phyloP scores from a whole-genome alignment of 495 filamentous ascomycete species.

The Usnea hakonensis region DNA sequence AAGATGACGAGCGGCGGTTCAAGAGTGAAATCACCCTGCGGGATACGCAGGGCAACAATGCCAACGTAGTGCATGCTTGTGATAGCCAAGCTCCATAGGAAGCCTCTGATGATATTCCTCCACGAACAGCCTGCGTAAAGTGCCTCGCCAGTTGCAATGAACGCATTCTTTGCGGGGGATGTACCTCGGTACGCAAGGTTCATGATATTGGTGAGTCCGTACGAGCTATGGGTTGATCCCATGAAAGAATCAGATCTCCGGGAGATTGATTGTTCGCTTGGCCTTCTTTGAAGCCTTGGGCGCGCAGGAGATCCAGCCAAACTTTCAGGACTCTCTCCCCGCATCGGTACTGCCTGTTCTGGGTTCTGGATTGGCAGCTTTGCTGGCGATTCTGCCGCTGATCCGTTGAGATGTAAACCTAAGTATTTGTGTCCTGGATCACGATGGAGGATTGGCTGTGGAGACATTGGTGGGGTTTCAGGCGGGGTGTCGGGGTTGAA shows the following conservation, averaged over 20 bases:
- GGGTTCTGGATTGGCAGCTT: neutral
- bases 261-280: slow-evolving; percentile 16
- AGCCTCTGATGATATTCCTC: slow-evolving; percentile 23
- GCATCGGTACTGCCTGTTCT: neutral
- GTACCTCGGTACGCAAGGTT: slow-evolving; percentile 22
- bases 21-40: slow-evolving; percentile 19
- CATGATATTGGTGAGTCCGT: slow-evolving; percentile 20
- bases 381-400: neutral
- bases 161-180: slow-evolving; percentile 24
- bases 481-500: neutral
- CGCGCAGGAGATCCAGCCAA: neutral
- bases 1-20: slow-evolving; percentile 19
- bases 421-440: neutral
- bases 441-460: neutral
- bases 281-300: neutral
- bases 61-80: slow-evolving; percentile 28
- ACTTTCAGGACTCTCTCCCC: neutral
- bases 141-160: slow-evolving; percentile 24
- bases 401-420: neutral
- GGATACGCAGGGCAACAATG: slow-evolving; percentile 23
- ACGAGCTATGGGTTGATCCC: slow-evolving; percentile 18
- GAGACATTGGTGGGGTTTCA: neutral
- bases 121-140: slow-evolving; percentile 21
- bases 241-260: slow-evolving; percentile 22
- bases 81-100: slow-evolving; percentile 27